Base-by-base conservation (phyloP, 345 rosid species). In the Boechera divaricarpa region DNA sequence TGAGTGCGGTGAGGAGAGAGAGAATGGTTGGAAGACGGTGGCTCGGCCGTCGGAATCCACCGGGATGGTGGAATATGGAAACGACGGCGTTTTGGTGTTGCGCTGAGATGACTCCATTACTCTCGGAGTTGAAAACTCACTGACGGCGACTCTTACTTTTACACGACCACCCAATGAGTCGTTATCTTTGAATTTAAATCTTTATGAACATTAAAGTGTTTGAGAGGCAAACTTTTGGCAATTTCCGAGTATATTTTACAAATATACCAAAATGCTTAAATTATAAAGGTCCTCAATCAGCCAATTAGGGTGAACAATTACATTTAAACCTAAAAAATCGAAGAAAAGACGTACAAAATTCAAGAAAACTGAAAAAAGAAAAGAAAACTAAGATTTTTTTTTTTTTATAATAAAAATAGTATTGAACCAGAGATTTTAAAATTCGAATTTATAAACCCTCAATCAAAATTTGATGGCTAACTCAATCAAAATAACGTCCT, bases 1-100 rank as follows among this genome's bases (percentile, higher is more conserved):
- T 87, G 88, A 87, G 83, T 91, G 97, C 2, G 91, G 94, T 2
- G 89, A 45, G 35, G 94, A 80, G 7, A 85, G 39, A 0, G 95
- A 82, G 33, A 89, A 76, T 16, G 87, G 93, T 3, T 78, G 78
- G 86, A 91, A 89, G 9, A 79, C 82, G 4, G 87, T 91, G 41
- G 97, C 90, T 81, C 85, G 86, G 78, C 83, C 58, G 2, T 69
- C 80, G 5, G 76, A 60, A 59, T 93, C 97, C 12, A 90, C 85
- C 0, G 85, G 85, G 47, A 84, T 7, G 52, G 82, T 53, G 74
- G 78, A 51, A 24, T 32, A 2, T 1, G 41, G 39, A 21, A 56
- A 55, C 32, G 56, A 69, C 5, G 72, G 4, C 49, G 60, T 24
- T 70, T 31, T 24, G 3, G 62, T 60, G 68, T 31, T 39, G 5